Percentiles rank a stretch among this genome's conserved stretches.
Conservation (phyloP, 2,329 filamentous ascomycete genomes). For the Ascochyta rabiei region DNA sequence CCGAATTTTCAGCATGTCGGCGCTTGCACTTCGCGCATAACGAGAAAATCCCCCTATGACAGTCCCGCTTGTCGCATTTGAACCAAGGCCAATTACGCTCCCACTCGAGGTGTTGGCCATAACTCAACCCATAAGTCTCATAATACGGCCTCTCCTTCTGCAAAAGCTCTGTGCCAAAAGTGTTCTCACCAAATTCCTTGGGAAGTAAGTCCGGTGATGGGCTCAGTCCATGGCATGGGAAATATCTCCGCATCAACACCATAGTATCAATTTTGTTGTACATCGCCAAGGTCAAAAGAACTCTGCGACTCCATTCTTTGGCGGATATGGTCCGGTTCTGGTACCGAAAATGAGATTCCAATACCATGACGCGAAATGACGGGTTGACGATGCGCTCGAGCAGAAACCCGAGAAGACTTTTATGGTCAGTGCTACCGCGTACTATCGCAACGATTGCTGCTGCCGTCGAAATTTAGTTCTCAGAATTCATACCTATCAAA, state of each 20-base stretch:
- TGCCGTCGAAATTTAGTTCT: neutral
- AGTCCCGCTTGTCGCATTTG: neutral
- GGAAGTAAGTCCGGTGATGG: too few relatives aligned
- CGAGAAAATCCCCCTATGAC: neutral
- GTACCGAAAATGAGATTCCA: neutral
- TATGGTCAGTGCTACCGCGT: neutral
- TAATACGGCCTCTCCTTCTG: too few relatives aligned
- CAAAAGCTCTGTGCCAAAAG: too few relatives aligned
- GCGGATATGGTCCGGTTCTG: neutral
- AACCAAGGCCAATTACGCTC: neutral
- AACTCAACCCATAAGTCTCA: too few relatives aligned
- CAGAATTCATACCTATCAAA: neutral
- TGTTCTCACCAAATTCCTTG: too few relatives aligned
- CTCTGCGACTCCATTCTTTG: neutral
- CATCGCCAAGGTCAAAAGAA: too few relatives aligned
- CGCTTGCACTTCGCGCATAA: neutral
- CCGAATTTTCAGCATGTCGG: too few relatives aligned
- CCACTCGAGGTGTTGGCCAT: neutral
- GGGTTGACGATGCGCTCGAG: neutral
- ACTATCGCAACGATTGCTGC: neutral
- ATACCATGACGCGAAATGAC: neutral
- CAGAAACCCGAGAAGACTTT: neutral
- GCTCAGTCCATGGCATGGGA: too few relatives aligned
- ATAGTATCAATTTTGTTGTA: too few relatives aligned
- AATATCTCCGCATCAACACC: too few relatives aligned